Evolutionary conservation across 371 early-diverging fungal species (phyloP).

Genomic region (Mucor irregularis): DNA sequence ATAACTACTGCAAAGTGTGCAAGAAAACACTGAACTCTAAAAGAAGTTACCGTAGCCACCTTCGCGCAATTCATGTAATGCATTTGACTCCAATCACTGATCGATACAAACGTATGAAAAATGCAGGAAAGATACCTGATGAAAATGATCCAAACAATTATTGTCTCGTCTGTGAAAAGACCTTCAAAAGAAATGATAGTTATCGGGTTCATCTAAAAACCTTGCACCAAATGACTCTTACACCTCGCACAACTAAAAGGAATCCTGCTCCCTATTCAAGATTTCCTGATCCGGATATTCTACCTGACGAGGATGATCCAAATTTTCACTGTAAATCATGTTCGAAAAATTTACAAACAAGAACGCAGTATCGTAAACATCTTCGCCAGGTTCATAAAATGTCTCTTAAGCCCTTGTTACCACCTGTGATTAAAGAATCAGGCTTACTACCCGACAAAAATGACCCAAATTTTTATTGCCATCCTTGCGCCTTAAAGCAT

Average conservation of each 20-base stretch:
- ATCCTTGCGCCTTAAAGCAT: not conserved
- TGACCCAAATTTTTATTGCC: not conserved
- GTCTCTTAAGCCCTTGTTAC: not conserved
- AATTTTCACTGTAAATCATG: not conserved
- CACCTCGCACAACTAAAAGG: too few species aligned
- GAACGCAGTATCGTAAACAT: not conserved
- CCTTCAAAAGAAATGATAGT: not conserved
- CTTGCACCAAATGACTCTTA: not conserved
- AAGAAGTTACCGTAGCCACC: not conserved
- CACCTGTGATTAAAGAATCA: not conserved
- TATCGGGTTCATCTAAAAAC: not conserved
- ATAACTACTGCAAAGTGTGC: not conserved
- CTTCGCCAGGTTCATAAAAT: not conserved
- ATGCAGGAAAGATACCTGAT: not conserved
- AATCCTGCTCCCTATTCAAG: too few species aligned
- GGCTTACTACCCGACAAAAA: not conserved
- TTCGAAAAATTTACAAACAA: not conserved
- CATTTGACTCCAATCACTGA: not conserved
- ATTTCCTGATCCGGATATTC: not conserved
- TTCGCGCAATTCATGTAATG: not conserved
- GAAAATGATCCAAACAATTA: not conserved
- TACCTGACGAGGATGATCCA: constrained; percentile 2
- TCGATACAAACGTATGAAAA: not conserved
- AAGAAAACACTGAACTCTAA: not conserved
- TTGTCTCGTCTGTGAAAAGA: not conserved